A percentile compares a stretch with the other conserved stretches of the same genome.
Conservation (phyloP, 2,329 filamentous ascomycete species). For the Penicillium oxalicum region DNA sequence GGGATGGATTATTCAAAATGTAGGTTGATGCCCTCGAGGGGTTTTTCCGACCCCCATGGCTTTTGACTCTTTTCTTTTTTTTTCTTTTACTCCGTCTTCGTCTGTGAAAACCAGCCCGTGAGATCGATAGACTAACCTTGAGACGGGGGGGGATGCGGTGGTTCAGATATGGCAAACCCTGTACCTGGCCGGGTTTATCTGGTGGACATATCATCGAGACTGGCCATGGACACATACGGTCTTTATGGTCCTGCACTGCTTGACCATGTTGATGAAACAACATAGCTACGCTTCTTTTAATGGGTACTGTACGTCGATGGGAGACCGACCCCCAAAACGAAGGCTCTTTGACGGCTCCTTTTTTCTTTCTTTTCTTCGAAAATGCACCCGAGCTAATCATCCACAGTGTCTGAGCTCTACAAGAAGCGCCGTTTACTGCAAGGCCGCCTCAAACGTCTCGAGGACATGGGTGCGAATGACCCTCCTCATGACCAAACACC, state of each 20-base stretch:
- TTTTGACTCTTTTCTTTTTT: no score
- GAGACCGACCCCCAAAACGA: no score
- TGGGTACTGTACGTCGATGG: constrained; percentile 49
- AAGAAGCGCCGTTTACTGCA: constrained; percentile 40
- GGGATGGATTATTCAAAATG: constrained; percentile 69
- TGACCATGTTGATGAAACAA: constrained; percentile 79
- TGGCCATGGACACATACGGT: constrained; percentile 83
- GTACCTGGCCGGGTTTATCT: constrained; percentile 58
- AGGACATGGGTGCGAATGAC: background rate
- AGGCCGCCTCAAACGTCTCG: constrained; percentile 7
- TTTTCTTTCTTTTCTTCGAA: background rate
- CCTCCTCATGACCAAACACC: background rate
- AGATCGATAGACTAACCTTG: no score
- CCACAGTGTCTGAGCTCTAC: constrained; percentile 52
- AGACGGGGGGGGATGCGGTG: no score
- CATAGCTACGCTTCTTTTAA: constrained; percentile 68
- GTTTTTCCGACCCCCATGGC: background rate
- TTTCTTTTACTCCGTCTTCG: background rate
- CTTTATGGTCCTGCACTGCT: constrained; percentile 62
- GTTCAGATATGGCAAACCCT: constrained; percentile 59
- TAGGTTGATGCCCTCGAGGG: constrained; percentile 27
- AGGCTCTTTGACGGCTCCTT: no score
- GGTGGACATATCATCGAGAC: constrained; percentile 62
- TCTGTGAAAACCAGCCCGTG: no score
- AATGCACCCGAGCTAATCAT: background rate